Conservation (phyloP, 2,329 filamentous ascomycete genomes). For the Orbilia brochopaga region DNA sequence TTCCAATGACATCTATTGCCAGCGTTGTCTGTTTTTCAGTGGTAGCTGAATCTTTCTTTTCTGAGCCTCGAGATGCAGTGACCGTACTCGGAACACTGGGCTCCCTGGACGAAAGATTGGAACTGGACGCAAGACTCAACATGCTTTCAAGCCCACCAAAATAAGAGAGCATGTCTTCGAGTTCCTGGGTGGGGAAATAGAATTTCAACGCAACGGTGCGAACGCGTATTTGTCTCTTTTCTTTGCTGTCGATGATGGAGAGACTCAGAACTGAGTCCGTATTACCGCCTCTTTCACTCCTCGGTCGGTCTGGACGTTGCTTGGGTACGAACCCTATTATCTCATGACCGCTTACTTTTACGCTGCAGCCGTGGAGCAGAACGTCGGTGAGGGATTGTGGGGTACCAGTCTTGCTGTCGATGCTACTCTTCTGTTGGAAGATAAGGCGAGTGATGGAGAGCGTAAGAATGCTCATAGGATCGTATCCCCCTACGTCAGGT, state of each 20-base stretch:
- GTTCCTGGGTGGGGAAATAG: conserved; percentile 74
- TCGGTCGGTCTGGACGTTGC: neutral
- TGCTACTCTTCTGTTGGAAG: conserved; percentile 12
- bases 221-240: conserved; percentile 66
- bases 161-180: conserved; percentile 86
- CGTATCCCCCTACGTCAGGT: neutral
- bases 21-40: conserved; percentile 70
- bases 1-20: conserved; percentile 69
- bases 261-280: conserved; percentile 17
- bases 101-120: conserved; percentile 55
- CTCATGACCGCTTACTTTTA: conserved; percentile 55
- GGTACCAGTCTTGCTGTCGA: conserved; percentile 65
- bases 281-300: neutral
- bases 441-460: conserved; percentile 9
- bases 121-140: conserved; percentile 66
- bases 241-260: conserved; percentile 62
- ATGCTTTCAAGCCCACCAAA: conserved; percentile 92
- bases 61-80: conserved; percentile 61
- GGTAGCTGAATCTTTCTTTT: conserved; percentile 54
- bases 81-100: conserved; percentile 62
- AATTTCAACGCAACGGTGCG: conserved; percentile 78
- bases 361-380: conserved; percentile 65
- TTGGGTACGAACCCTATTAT: conserved; percentile 23
- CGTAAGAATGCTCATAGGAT: conserved; percentile 18
- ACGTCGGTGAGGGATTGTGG: conserved; percentile 67